Evolutionary conservation across 768 basidiomycete species (phyloP).

Genomic region (Suillus sp.): DNA sequence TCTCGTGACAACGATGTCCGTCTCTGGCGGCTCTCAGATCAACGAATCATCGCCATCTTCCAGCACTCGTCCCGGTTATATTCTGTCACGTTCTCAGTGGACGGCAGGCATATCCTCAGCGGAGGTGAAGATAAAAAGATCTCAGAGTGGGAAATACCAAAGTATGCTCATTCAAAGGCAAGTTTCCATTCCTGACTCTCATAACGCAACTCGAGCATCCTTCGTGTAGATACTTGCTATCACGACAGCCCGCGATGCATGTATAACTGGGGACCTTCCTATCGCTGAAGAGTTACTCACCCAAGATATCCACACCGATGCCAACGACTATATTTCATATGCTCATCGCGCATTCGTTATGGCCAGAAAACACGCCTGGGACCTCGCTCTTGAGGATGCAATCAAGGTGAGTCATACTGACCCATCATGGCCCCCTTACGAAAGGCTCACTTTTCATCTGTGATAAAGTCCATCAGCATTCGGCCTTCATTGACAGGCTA

Average conservation of each 20-base stretch:
- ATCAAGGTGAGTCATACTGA: neutral
- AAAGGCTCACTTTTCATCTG: neutral
- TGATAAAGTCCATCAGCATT: neutral
- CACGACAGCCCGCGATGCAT: neutral
- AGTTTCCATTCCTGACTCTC: neutral
- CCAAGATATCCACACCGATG: neutral
- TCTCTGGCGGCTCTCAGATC: neutral
- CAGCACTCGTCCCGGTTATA: accelerated
- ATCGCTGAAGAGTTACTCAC: neutral
- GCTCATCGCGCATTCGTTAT: neutral
- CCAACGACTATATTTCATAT: neutral
- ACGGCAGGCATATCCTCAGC: neutral
- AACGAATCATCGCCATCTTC: neutral
- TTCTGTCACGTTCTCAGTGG: neutral
- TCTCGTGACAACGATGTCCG: neutral
- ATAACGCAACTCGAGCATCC: neutral
- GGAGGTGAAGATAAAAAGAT: neutral
- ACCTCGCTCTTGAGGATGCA: neutral
- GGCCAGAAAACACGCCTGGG: neutral
- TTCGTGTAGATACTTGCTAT: neutral
- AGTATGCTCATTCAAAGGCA: neutral
- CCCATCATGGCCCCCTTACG: neutral
- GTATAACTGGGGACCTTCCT: neutral
- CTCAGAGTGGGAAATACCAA: neutral
- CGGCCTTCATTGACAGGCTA: neutral